Percentiles rank a stretch among this genome's conserved stretches.
phyloP scores from a whole-genome alignment of 768 basidiomycete species.

The Rhizopogon vulgaris region DNA sequence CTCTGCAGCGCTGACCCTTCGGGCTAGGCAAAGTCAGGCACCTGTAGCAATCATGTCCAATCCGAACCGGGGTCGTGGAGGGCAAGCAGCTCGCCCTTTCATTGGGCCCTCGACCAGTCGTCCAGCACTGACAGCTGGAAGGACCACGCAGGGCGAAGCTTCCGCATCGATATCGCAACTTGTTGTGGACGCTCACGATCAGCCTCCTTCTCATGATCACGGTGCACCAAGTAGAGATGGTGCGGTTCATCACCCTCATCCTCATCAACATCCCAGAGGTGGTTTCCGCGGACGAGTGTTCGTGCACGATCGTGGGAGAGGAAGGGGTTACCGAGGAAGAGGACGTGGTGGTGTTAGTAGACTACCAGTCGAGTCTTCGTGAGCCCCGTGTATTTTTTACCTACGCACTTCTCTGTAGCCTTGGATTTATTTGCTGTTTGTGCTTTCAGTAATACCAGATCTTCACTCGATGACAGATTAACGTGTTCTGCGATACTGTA shows the following conservation, averaged over 20 bases:
- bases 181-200: not conserved
- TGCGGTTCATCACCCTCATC: not conserved
- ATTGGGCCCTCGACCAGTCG: slow-evolving; percentile 4
- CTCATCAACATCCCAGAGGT: slow-evolving; percentile 16
- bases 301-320: slow-evolving; percentile 22
- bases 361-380: slow-evolving; percentile 9
- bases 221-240: slow-evolving; percentile 5
- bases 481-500: not conserved
- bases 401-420: not conserved
- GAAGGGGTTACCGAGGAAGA: slow-evolving; percentile 27
- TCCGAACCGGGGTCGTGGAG: slow-evolving; percentile 47
- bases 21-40: slow-evolving; percentile 10
- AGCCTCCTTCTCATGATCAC: slow-evolving; percentile 1
- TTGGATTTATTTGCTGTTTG: not conserved
- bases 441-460: too few species aligned
- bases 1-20: not conserved
- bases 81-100: slow-evolving; percentile 8
- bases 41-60: slow-evolving; percentile 73
- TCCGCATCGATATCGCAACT: not conserved
- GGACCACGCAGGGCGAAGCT: not conserved
- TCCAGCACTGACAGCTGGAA: slow-evolving; percentile 2
- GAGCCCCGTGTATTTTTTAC: not conserved
- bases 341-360: slow-evolving; percentile 17
- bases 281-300: slow-evolving; percentile 28
- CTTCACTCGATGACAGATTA: not conserved